Evolutionary conservation across 169 alveolate species (phyloP).

Genomic region (Fabrea salina): DNA sequence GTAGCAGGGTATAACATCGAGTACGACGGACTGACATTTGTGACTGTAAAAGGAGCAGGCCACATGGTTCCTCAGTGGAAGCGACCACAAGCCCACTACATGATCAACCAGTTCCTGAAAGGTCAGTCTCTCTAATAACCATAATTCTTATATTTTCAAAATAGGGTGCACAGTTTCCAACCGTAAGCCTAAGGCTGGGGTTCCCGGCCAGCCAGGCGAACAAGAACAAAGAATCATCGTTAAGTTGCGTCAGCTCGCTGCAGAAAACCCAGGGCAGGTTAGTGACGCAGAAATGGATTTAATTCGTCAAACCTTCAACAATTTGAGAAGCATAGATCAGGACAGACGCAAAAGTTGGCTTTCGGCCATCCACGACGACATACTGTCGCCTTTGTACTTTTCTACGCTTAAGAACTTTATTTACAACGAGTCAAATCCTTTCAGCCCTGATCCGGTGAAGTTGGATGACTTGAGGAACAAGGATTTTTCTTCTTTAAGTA

Average conservation of each 20-base stretch:
- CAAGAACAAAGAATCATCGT: conserved; percentile 19
- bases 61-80: conserved; percentile 60
- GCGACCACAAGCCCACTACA: neutral
- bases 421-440: conserved; percentile 1
- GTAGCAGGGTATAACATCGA: neutral
- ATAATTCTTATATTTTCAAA: too few species aligned
- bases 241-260: neutral
- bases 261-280: neutral
- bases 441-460: neutral
- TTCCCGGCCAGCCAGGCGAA: conserved; percentile 13
- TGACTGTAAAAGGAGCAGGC: conserved; percentile 72
- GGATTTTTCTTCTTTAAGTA: neutral
- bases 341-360: conserved; percentile 2
- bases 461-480: neutral
- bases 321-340: neutral
- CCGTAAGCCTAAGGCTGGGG: neutral
- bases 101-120: neutral
- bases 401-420: conserved; percentile 1
- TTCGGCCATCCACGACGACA: conserved; percentile 18
- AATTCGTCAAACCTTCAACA: conserved; percentile 25
- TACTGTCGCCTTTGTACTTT: conserved; percentile 29
- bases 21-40: conserved; percentile 57
- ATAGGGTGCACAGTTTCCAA: conserved; percentile 13
- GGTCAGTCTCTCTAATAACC: neutral
- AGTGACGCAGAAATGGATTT: conserved; percentile 18